phyloP scores from a whole-genome alignment of 2,329 filamentous ascomycete genomes.

The Chaetomiaceae sp. region DNA sequence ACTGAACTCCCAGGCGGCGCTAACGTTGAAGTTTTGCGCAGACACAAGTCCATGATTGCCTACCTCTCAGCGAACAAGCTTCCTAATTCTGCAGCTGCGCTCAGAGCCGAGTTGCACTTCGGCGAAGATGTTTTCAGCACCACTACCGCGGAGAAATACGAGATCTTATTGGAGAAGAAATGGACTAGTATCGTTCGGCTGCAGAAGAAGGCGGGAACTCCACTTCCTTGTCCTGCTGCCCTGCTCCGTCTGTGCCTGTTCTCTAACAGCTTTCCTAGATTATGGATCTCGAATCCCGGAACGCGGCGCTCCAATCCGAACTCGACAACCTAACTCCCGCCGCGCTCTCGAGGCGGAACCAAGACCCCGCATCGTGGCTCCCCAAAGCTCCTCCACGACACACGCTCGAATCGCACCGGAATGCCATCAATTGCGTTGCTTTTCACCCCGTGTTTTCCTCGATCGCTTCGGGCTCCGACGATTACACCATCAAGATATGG shows the following conservation, averaged over 20 bases:
- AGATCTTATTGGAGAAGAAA: conserved; percentile 92
- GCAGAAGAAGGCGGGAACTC: conserved; percentile 73
- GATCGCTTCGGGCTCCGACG: conserved; percentile 83
- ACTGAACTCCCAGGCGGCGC: no score
- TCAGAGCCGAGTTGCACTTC: conserved; percentile 72
- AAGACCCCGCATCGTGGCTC: conserved; percentile 81
- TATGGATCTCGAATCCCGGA: conserved; percentile 82
- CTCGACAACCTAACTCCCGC: conserved; percentile 73
- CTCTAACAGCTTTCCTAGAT: conserved; percentile 51
- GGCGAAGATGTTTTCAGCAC: conserved; percentile 67
- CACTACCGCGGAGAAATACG: conserved; percentile 85
- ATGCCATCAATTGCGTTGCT: conserved; percentile 77
- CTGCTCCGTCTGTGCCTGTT: neutral
- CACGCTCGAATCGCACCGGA: conserved; percentile 74
- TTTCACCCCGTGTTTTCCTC: conserved; percentile 92
- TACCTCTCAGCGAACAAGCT: conserved; percentile 74
- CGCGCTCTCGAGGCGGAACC: conserved; percentile 70
- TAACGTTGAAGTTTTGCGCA: conserved; percentile 32
- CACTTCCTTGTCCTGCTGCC: neutral
- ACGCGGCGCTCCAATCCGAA: conserved; percentile 68
- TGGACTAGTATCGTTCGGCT: conserved; percentile 93
- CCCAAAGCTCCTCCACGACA: conserved; percentile 77
- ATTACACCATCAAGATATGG: conserved; percentile 94
- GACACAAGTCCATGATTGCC: conserved; percentile 89
- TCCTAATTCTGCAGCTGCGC: conserved; percentile 58